Conservation (phyloP, 208 protist species). For the Wallacemonas sp. region DNA sequence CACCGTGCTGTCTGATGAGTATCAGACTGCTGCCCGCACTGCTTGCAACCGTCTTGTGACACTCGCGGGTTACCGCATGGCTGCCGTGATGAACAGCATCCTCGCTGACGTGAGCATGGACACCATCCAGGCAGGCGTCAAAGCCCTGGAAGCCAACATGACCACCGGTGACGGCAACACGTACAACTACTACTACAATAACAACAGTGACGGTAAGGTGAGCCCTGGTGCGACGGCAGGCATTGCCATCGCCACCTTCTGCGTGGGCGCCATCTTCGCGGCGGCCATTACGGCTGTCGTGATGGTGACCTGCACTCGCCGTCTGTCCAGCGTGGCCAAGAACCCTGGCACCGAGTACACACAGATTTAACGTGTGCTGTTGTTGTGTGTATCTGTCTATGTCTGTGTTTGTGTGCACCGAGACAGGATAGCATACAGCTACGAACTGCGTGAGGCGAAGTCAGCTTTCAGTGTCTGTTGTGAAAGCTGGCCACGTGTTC, state of each 20-base stretch:
- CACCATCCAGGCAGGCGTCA: slow-evolving; percentile 9
- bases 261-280: slow-evolving; percentile 15
- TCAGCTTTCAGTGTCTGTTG: no score
- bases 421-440: no score
- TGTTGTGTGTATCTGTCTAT: no score
- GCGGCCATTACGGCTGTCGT: neutral
- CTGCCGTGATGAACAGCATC: slow-evolving; percentile 23
- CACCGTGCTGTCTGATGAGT: slow-evolving; percentile 24
- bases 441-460: no score
- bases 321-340: neutral
- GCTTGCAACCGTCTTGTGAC: slow-evolving; percentile 18
- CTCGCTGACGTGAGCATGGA: slow-evolving; percentile 21
- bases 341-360: neutral
- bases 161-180: slow-evolving; percentile 9
- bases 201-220: neutral
- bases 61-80: slow-evolving; percentile 39
- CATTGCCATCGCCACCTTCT: slow-evolving; percentile 23
- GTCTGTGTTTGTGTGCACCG: no score
- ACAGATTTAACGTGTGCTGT: neutral
- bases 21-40: slow-evolving; percentile 23
- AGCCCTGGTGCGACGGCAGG: slow-evolving; percentile 21
- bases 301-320: neutral
- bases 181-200: slow-evolving; percentile 30
- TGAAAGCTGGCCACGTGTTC: no score
- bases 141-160: slow-evolving; percentile 21